Base-by-base conservation (phyloP, 139 green algal species). In the Chlamydomonas sphaeroides region DNA sequence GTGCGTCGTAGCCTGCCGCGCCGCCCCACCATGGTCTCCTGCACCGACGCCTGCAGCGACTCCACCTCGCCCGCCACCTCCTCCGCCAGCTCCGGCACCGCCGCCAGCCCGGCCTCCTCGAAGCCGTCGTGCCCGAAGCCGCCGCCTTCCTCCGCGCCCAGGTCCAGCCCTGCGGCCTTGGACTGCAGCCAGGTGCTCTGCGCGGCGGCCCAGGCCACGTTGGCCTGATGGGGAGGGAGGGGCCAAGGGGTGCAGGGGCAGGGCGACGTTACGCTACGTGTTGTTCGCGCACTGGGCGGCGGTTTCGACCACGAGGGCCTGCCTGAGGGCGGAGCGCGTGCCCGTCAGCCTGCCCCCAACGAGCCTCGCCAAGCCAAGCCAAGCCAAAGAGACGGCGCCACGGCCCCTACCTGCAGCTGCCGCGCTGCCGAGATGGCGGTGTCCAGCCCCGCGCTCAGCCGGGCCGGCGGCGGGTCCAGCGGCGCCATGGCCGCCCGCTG, bases 31-130 rank as follows among this genome's bases (percentile, higher is more conserved):
- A 72, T 72, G 45, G 75, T 65, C 62, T 82, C 75, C 75, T 82
- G 75, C 39, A 82, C 75, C 0, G 75, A 72, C 14, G 75, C 75
- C 75, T 82, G 75, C 39, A 82, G 32, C 21, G 62, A 61, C 63
- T 82, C 75, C 32, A 82, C 75, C 75, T 82, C 75, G 32, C 56
- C 33, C 75, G 25, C 62, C 59, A 82, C 75, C 75, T 82, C 75
- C 20, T 82, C 75, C 61, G 75, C 75, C 61, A 82, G 61, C 75
- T 82, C 75, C 21, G 75, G 75, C 32, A 82, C 75, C 30, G 63
- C 75, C 28, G 5, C 28, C 75, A 33, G 42, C 61, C 48, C 38
- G 51, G 48, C 57, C 39, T 39, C 75, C 10, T 36, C 59, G 6
- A 36, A 39, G 20, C 38, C 72, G 36, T 32, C 72, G 11, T 57